A percentile compares a stretch with the other conserved stretches of the same genome.
Evolutionary conservation across 306 rosid species (phyloP).

Genomic region (Alnus rubra): DNA sequence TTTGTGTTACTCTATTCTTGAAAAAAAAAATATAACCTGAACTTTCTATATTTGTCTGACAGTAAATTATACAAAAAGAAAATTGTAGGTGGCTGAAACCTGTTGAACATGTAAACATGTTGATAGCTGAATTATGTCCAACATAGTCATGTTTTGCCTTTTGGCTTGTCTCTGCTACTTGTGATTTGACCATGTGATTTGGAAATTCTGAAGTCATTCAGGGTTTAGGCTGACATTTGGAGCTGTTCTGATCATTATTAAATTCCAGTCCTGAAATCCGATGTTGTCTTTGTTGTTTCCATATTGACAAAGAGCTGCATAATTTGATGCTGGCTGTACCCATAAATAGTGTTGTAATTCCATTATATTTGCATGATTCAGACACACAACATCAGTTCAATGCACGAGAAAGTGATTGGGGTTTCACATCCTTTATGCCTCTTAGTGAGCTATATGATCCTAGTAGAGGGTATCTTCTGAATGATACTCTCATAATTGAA

Average conservation of each 20-base stretch:
- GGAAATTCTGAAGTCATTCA: not conserved
- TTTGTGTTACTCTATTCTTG: not conserved
- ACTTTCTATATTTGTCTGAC: not conserved
- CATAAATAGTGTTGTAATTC: conserved; percentile 26
- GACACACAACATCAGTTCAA: conserved; percentile 92
- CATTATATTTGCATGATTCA: conserved; percentile 41
- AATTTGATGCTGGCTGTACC: conserved; percentile 13
- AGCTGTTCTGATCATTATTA: not conserved
- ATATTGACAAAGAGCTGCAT: not conserved
- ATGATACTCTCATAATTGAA: conserved; percentile 70
- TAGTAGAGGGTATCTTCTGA: conserved; percentile 72
- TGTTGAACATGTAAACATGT: not conserved
- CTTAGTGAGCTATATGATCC: conserved; percentile 86
- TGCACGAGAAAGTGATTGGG: conserved; percentile 95
- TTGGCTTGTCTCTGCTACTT: not conserved
- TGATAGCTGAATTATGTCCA: not conserved
- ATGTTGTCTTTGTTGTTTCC: not conserved
- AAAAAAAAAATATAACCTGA: not conserved
- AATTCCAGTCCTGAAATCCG: not conserved
- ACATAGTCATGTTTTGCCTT: not conserved
- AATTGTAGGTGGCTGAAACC: not conserved
- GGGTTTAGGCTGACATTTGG: not conserved
- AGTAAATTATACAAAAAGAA: not conserved
- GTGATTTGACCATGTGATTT: conserved; percentile 4
- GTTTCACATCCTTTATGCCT: conserved; percentile 91